phyloP scores from a whole-genome alignment of 2,329 filamentous ascomycete species.

The Sporothrix variecibatus region DNA sequence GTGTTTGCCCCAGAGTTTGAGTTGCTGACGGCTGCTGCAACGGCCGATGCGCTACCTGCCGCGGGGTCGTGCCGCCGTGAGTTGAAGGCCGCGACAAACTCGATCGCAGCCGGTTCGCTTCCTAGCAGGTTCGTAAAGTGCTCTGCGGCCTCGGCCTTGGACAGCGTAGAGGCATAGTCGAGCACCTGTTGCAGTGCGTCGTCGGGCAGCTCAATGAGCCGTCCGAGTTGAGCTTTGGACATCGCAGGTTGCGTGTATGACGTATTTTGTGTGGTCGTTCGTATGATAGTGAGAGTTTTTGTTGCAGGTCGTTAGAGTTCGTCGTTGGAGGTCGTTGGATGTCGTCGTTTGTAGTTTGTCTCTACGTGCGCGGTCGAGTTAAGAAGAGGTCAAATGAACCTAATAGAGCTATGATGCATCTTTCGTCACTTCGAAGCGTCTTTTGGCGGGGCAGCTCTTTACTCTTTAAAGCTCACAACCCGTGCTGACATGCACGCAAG shows the following conservation, averaged over 20 bases:
- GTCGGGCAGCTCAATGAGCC: slow-evolving; percentile 81
- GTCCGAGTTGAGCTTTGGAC: slow-evolving; percentile 69
- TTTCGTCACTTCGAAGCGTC: neutral
- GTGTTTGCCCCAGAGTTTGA: neutral
- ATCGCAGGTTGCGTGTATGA: slow-evolving; percentile 38
- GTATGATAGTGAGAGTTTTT: neutral
- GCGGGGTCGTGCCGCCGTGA: slow-evolving; percentile 55
- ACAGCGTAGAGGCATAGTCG: slow-evolving; percentile 75
- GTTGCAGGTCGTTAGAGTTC: too few species aligned
- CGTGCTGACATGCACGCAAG: neutral
- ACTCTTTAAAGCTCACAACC: neutral
- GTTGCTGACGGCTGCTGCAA: slow-evolving; percentile 17
- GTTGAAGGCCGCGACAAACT: slow-evolving; percentile 83
- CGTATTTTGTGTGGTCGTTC: neutral
- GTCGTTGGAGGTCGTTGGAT: neutral
- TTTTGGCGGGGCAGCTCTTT: slow-evolving; percentile 15
- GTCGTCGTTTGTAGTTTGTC: neutral
- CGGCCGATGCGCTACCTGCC: slow-evolving; percentile 2
- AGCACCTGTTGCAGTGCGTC: slow-evolving; percentile 82
- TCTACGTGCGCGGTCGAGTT: neutral
- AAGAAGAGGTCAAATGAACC: neutral
- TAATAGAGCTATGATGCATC: neutral
- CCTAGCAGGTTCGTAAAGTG: slow-evolving; percentile 89
- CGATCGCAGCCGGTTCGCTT: slow-evolving; percentile 73
- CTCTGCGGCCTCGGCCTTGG: slow-evolving; percentile 74